These are phyloP conservation scores for Amyloporia xantha DNA, from an alignment of 768 basidiomycete genomes.

Conservation along the genomic window DNA sequence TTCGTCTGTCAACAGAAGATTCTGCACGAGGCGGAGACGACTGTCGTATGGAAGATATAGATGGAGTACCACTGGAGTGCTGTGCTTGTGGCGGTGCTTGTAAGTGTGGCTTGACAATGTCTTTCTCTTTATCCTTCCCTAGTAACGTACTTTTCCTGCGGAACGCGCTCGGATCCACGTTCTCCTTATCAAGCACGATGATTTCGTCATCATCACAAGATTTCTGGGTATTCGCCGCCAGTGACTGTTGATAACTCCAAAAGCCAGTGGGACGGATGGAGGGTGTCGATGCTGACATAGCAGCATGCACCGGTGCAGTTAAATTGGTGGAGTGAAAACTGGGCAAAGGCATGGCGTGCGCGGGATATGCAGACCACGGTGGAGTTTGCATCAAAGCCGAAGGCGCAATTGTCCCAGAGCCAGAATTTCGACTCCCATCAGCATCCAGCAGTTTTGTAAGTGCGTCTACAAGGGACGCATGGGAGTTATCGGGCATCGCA, in stretches of 20 bases:
- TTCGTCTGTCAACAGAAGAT: neutral
- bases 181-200: constrained; percentile 63
- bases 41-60: neutral
- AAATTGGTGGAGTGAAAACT: neutral
- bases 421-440: constrained; percentile 29
- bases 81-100: neutral
- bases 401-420: constrained; percentile 25
- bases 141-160: constrained; percentile 3
- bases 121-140: constrained; percentile 12
- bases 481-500: constrained; percentile 22
- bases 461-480: constrained; percentile 40
- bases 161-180: constrained; percentile 49
- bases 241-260: neutral
- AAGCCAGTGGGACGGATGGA: constrained; percentile 3
- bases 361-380: constrained; percentile 20
- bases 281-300: neutral
- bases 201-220: constrained; percentile 42
- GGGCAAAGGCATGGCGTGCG: neutral
- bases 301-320: neutral
- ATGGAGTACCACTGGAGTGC: neutral
- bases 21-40: neutral
- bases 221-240: neutral
- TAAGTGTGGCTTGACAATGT: neutral
- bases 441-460: constrained; percentile 37
- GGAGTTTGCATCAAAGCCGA: neutral